Base-by-base conservation (phyloP, 1,284 basidiomycete species). In the Marasmius fiardii region DNA sequence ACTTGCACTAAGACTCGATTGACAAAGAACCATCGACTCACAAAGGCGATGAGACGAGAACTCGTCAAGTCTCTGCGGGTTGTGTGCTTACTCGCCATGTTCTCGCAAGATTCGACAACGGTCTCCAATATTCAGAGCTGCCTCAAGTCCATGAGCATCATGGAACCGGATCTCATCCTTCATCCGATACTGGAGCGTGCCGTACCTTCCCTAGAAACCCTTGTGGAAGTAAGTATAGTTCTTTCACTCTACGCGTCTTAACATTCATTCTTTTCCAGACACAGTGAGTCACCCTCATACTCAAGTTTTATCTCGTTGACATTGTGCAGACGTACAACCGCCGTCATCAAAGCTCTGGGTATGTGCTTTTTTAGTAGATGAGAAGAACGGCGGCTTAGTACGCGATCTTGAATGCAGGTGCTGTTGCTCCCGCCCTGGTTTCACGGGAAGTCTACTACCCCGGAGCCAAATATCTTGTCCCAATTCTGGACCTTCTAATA, bases 121-220 rank as follows among this genome's bases (percentile, higher is more conserved):
- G 83, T 86, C 28, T 68, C 74, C 28, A 88, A 89, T 63, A 82
- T 89, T 53, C 85, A 87, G 67, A 83, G 81, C 58, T 84, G 84
- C 61, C 68, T 90, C 60, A 88, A 88, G 67, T 87, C 83, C 12
- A 84, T 93, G 80, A 82, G 83, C 56, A 73, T 89, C 47, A 86
- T 97, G 75, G 93, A 95, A 63, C 94, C 95, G 0, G 92, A 93
- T 65, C 77, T 97, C 41, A 88, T 97, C 63, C 75, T 97, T 54
- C 87, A 91, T 39, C 86, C 92, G 0, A 82, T 97, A 41, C 74
- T 97, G 56, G 93, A 97, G 68, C 80, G 94, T 45, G 90, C 93
- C 4, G 87, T 90, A 14, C 90, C 92, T 3, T 92, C 93, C 1
- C 74, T 98, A 20, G 93, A 96, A 71, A 86, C 90, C 4, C 73